Evolutionary conservation across 345 rosid genomes (phyloP), one percentile per base, ranked within the genome.

Genomic region (Aquilaria malaccensis): DNA sequence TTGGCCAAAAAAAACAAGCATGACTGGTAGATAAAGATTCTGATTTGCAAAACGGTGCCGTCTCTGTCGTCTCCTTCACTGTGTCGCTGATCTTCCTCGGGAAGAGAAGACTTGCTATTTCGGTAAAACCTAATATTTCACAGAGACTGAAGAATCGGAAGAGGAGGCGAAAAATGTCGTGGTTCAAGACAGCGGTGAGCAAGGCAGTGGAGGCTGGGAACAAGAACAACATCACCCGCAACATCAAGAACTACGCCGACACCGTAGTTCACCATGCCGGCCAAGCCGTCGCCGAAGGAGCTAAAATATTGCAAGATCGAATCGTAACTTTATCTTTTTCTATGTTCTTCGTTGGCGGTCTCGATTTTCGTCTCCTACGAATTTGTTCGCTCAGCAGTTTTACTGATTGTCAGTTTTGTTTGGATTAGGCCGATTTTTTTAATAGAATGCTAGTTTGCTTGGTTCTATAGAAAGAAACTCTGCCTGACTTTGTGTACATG

Each of bases 181-280:
- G 99, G 99, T 59, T 88, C 58, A 81, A 80, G 82, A 81, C 91
- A 30, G 99, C 97, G 47, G 80, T 94, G 74, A 94, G 51, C 78
- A 94, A 83, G 69, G 99, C 99, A 37, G 99, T 94, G 79, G 97
- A 90, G 82, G 97, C 68, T 4, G 99, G 99, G 30, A 87, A 86
- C 86, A 87, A 85, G 68, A 94, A 83, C 76, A 94, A 94, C 63
- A 85, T 94, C 71, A 88, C 99, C 5, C 95, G 84, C 67, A 82
- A 88, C 67, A 89, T 94, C 72, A 84, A 68, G 79, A 90, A 78
- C 83, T 87, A 85, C 50, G 96, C 97, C 41, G 99, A 94, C 81
- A 62, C 94, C 76, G 96, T 94, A 74, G 97, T 87, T 59, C 97
- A 93, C 12, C 97, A 89, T 10, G 99, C 99, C 30, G 99, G 97